These are phyloP conservation scores for Prunella vulgaris DNA, from an alignment of 257 asterid species.

Conservation along the genomic window DNA sequence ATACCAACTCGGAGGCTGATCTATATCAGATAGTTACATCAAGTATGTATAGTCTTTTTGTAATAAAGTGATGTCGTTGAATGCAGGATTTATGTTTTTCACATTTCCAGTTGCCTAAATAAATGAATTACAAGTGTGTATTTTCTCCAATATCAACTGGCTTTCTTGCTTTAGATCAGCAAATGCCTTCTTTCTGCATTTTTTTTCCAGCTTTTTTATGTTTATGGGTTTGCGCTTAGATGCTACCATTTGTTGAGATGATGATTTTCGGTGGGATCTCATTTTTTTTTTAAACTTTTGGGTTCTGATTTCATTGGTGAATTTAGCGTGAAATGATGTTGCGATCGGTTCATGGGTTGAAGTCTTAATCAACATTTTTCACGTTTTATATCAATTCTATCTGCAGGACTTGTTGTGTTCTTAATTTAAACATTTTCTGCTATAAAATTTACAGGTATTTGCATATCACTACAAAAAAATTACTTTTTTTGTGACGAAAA, in stretches of 20 bases:
- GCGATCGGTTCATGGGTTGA: constrained; percentile 20
- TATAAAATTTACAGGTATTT: not conserved
- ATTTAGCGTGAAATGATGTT: not conserved
- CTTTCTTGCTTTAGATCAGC: not conserved
- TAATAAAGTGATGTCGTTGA: not conserved
- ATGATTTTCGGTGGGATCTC: not conserved
- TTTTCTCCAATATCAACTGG: constrained; percentile 18
- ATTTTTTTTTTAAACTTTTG: constrained; percentile 1
- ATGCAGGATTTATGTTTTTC: not conserved
- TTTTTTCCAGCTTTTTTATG: not conserved
- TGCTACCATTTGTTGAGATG: constrained; percentile 1
- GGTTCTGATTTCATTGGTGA: not conserved
- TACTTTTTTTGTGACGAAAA: too few species aligned
- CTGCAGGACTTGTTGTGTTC: not conserved
- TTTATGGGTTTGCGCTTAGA: constrained; percentile 17
- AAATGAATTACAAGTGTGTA: constrained; percentile 59
- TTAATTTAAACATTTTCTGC: not conserved
- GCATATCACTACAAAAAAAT: too few species aligned
- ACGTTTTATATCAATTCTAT: too few species aligned
- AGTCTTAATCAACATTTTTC: constrained; percentile 1
- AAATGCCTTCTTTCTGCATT: constrained; percentile 2
- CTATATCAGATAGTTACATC: constrained; percentile 59
- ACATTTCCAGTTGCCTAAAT: constrained; percentile 6
- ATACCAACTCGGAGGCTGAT: constrained; percentile 47
- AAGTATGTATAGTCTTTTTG: constrained; percentile 25